These are phyloP conservation scores for Thalassia testudinum DNA, from an alignment of 116 monocot species.

Conservation along the genomic window DNA sequence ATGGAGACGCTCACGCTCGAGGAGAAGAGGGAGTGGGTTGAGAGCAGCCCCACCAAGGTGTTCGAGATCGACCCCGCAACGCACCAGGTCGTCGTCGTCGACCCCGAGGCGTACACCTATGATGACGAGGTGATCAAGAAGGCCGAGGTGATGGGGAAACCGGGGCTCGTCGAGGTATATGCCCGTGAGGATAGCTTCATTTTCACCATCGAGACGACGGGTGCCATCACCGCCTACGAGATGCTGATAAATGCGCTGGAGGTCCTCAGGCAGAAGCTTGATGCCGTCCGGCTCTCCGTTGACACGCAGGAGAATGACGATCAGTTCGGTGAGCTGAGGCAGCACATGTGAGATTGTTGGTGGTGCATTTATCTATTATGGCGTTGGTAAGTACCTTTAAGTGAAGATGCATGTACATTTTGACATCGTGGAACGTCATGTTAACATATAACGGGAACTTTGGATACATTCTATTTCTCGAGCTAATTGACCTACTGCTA, in stretches of 20 bases:
- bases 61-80: conserved; percentile 68
- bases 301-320: conserved; percentile 37
- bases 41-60: too few relatives aligned
- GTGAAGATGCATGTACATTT: too few relatives aligned
- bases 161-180: conserved; percentile 70
- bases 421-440: too few relatives aligned
- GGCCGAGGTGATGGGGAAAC: conserved; percentile 91
- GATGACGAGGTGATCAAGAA: conserved; percentile 92
- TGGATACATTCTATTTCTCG: too few relatives aligned
- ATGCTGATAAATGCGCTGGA: conserved; percentile 66
- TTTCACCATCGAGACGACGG: conserved; percentile 89
- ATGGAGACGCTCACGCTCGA: conserved; percentile 73
- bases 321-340: conserved; percentile 39
- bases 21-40: conserved; percentile 57
- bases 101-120: conserved; percentile 86
- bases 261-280: conserved; percentile 74
- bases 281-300: conserved; percentile 65
- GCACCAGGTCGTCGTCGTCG: conserved; percentile 65
- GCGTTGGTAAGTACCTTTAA: too few relatives aligned
- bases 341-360: conserved; percentile 36
- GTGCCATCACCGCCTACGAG: conserved; percentile 69
- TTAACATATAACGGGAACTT: too few relatives aligned
- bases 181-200: conserved; percentile 88
- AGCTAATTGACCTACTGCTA: too few relatives aligned
- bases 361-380: too few relatives aligned